Evolutionary conservation across 129 eudicot species (phyloP), one percentile per base, ranked within the genome.

Genomic region (Apium graveolens): DNA sequence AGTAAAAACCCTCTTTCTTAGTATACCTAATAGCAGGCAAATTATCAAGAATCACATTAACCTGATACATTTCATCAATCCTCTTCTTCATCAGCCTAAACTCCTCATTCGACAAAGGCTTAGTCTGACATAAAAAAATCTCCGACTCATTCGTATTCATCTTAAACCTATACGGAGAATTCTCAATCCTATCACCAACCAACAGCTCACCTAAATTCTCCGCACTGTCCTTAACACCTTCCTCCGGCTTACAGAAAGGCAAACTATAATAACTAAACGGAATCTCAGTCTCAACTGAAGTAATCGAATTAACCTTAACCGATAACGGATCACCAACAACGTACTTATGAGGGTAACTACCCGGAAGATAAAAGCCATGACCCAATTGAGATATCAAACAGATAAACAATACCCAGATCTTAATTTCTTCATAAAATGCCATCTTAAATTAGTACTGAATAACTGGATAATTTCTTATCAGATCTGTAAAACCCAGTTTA

Each of bases 51-150:
- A 90, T 90, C 85, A 92, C 83, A 85, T 92, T 92, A 24, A 90
- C 97, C 72, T 92, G 96, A 79, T 92, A 92, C 92, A 88, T 90
- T 75, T 92, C 97, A 79, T 92, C 97, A 39, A 92, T 92, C 84
- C 97, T 85, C 82, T 74, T 83, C 27, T 84, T 89, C 84, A 90
- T 80, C 74, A 88, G 82, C 85, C 84, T 88, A 79, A 88, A 92
- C 79, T 92, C 96, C 20, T 86, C 86, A 9, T 70, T 83, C 0
- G 91, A 86, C 63, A 92, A 85, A 26, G 96, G 85, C n/a, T 90
- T 92, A 0, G 93, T 90, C 79, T 88, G 86, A 82, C 97, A 92
- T 35, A 92, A 85, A 76, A 86, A 92, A 55, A 92, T 82, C 75
- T 86, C 91, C 0, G 87, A 45, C 81, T 92, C 93, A 74, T 92